Evolutionary conservation across 2,329 filamentous ascomycete species (phyloP).

Genomic region (Alternaria triticimaculans): DNA sequence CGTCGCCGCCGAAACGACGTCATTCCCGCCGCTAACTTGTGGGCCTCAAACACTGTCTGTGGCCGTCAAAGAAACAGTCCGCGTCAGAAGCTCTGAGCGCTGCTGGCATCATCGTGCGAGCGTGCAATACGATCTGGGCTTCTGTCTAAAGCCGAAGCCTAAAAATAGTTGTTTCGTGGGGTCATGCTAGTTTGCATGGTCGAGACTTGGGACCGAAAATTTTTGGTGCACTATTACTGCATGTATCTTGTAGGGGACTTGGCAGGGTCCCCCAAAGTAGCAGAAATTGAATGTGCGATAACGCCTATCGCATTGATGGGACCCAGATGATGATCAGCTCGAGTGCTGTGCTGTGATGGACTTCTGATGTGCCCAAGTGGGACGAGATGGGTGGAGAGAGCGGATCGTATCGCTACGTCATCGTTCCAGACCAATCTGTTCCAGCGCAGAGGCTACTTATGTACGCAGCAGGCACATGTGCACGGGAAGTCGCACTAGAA

Average conservation of each 20-base stretch:
- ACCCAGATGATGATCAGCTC: not conserved
- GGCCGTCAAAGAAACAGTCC: not conserved
- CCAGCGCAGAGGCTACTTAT: not conserved
- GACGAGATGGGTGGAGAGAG: not conserved
- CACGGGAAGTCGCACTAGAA: not conserved
- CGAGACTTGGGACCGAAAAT: slow-evolving; percentile 4
- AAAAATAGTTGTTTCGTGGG: slow-evolving; percentile 4
- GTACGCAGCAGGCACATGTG: not conserved
- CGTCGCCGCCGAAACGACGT: slow-evolving; percentile 10
- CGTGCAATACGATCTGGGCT: slow-evolving; percentile 3
- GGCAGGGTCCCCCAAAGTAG: not conserved
- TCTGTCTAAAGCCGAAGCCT: not conserved
- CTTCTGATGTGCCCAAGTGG: not conserved
- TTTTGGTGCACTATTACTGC: not conserved
- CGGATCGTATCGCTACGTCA: not conserved
- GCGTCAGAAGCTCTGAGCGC: not conserved
- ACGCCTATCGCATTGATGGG: not conserved
- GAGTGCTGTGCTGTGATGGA: not conserved
- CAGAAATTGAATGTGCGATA: not conserved
- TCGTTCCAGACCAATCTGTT: not conserved
- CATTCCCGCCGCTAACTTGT: slow-evolving; percentile 8
- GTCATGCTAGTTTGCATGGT: not conserved
- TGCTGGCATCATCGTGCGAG: not conserved
- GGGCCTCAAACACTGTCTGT: not conserved
- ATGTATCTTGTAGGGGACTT: not conserved